Percentiles rank a stretch among this genome's conserved stretches.
Evolutionary conservation across 1,284 basidiomycete genomes (phyloP).

Genomic region (Cutaneotrichosporon sp.): DNA sequence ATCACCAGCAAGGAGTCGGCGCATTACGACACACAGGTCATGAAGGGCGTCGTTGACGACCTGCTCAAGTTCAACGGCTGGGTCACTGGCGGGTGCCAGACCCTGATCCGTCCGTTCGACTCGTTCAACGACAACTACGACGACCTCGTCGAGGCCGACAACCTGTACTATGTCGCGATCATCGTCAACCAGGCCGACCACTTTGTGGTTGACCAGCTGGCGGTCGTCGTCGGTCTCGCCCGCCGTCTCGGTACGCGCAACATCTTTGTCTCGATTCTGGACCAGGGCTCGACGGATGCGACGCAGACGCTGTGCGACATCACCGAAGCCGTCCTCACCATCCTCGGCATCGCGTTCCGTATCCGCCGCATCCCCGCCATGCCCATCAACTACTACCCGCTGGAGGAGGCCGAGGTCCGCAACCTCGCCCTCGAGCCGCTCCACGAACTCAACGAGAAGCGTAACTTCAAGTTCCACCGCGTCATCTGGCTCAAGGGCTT

Average conservation of each 20-base stretch:
- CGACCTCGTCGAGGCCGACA: slow-evolving; percentile 73
- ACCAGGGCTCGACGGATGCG: slow-evolving; percentile 87
- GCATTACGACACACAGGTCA: slow-evolving; percentile 81
- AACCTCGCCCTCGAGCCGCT: slow-evolving; percentile 88
- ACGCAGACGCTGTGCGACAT: slow-evolving; percentile 88
- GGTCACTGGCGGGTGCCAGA: slow-evolving; percentile 95
- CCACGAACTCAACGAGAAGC: slow-evolving; percentile 71
- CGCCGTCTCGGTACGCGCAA: slow-evolving; percentile 80
- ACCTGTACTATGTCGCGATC: slow-evolving; percentile 89
- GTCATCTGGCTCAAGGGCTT: slow-evolving; percentile 97
- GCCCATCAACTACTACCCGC: slow-evolving; percentile 89
- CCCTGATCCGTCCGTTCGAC: slow-evolving; percentile 76
- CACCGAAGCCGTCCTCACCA: slow-evolving; percentile 84
- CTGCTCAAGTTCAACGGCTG: slow-evolving; percentile 91
- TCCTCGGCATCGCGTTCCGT: slow-evolving; percentile 85
- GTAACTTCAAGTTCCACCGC: slow-evolving; percentile 76
- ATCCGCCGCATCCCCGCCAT: slow-evolving; percentile 83
- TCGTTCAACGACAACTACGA: slow-evolving; percentile 85
- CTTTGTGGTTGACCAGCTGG: slow-evolving; percentile 93
- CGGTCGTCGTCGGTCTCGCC: slow-evolving; percentile 89
- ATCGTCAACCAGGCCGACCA: slow-evolving; percentile 95
- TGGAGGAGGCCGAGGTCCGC: slow-evolving; percentile 87
- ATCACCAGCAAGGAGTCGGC: slow-evolving; percentile 76
- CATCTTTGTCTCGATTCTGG: slow-evolving; percentile 92
- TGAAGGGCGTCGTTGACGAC: slow-evolving; percentile 81